These are phyloP conservation scores for Phialemonium atrogriseum DNA, from an alignment of 2,329 filamentous ascomycete genomes.

Conservation along the genomic window DNA sequence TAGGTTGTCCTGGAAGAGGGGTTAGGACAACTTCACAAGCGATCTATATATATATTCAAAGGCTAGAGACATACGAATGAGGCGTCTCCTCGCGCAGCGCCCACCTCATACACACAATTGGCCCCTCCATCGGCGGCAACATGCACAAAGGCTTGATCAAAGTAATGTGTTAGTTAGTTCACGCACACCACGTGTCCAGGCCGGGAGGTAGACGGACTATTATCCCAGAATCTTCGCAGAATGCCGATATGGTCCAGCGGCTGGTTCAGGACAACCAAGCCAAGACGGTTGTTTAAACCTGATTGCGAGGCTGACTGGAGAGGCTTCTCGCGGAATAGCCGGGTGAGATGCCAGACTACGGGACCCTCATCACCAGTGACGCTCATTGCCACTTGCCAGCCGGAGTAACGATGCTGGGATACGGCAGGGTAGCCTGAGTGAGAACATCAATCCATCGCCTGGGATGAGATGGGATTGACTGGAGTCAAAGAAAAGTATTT, in stretches of 20 bases:
- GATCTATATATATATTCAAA: neutral
- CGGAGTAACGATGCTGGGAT: too few species aligned
- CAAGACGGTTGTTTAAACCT: slow-evolving; percentile 18
- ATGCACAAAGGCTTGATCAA: slow-evolving; percentile 46
- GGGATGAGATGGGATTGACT: too few species aligned
- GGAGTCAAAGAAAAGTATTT: too few species aligned
- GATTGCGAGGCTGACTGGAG: neutral
- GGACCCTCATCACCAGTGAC: neutral
- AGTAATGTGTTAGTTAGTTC: too few species aligned
- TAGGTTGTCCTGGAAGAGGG: slow-evolving; percentile 41
- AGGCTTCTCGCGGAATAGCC: neutral
- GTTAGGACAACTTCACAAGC: neutral
- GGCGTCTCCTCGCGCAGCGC: slow-evolving; percentile 8
- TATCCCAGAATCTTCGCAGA: slow-evolving; percentile 41
- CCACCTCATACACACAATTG: slow-evolving; percentile 56
- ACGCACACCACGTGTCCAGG: too few species aligned
- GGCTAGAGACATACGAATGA: slow-evolving; percentile 25
- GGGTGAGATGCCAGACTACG: neutral
- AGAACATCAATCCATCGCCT: too few species aligned
- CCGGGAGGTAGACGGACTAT: slow-evolving; percentile 31
- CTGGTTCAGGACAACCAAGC: slow-evolving; percentile 44
- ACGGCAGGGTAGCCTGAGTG: too few species aligned
- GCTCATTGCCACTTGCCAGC: too few species aligned
- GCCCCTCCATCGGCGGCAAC: slow-evolving; percentile 90
- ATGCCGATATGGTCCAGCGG: slow-evolving; percentile 36